These are phyloP conservation scores for Triticum dicoccoides DNA, from an alignment of 176 grass and related monocot species.

Conservation along the genomic window DNA sequence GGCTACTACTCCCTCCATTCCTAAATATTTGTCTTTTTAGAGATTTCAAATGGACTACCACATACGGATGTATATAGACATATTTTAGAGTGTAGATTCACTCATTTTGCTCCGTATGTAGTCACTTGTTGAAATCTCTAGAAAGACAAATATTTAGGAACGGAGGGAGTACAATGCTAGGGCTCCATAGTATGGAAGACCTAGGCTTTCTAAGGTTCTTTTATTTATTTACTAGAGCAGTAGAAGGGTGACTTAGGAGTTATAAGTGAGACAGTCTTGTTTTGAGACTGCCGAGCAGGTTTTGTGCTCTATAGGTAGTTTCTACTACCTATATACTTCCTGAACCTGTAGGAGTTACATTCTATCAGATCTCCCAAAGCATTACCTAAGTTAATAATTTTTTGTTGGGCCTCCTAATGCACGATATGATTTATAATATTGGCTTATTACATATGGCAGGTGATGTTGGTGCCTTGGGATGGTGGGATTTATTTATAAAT, in stretches of 20 bases:
- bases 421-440: constrained; percentile 13
- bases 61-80: too few relatives aligned
- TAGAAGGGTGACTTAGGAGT: neutral
- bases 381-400: constrained; percentile 1
- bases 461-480: constrained; percentile 77
- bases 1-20: neutral
- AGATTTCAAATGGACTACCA: too few relatives aligned
- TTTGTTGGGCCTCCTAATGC: neutral
- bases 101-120: too few relatives aligned
- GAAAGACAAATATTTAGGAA: too few relatives aligned
- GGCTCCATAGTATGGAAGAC: neutral
- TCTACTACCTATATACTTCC: neutral
- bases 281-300: neutral
- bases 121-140: too few relatives aligned
- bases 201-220: neutral
- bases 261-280: neutral
- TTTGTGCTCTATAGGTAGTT: neutral
- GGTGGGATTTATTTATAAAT: constrained; percentile 99
- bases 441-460: constrained; percentile 51
- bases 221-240: constrained; percentile 12
- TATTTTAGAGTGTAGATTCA: too few relatives aligned
- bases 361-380: neutral
- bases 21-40: too few relatives aligned
- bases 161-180: neutral
- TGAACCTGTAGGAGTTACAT: neutral